Evolutionary conservation across 192 early-diverging fungal genomes (phyloP).

Genomic region (Gaertneriomyces sp.): DNA sequence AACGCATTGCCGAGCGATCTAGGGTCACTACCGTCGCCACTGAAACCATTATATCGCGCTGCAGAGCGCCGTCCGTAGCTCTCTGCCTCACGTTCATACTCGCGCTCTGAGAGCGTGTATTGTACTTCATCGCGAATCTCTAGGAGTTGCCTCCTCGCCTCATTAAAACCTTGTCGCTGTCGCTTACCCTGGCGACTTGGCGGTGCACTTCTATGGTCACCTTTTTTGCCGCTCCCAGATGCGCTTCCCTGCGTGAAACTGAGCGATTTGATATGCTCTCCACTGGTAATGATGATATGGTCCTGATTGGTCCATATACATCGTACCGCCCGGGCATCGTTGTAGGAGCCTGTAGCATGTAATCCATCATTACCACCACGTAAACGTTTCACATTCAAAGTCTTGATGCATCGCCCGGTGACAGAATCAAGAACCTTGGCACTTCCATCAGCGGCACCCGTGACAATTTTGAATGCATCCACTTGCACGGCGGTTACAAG

Average conservation of each 20-base stretch:
- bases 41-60: background rate
- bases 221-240: conserved; percentile 21
- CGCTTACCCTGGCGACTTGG: background rate
- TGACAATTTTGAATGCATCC: conserved; percentile 24
- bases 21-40: background rate
- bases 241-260: conserved; percentile 37
- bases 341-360: conserved; percentile 5
- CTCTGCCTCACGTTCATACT: conserved; percentile 29
- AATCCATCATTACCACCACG: conserved; percentile 39
- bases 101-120: conserved; percentile 27
- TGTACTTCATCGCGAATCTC: conserved; percentile 46
- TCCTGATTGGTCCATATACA: conserved; percentile 20
- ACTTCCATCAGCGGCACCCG: conserved; percentile 52
- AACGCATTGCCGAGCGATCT: conserved; percentile 36
- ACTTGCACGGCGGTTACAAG: conserved; percentile 12
- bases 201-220: background rate
- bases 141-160: conserved; percentile 11
- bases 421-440: conserved; percentile 54
- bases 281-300: conserved; percentile 46
- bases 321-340: conserved; percentile 33
- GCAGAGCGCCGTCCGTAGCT: background rate
- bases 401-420: conserved; percentile 40
- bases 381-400: conserved; percentile 27
- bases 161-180: background rate
- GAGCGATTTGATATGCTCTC: conserved; percentile 51